Base-by-base conservation (phyloP, 495 filamentous ascomycete species). In the Aspergillus saccharolyticus region DNA sequence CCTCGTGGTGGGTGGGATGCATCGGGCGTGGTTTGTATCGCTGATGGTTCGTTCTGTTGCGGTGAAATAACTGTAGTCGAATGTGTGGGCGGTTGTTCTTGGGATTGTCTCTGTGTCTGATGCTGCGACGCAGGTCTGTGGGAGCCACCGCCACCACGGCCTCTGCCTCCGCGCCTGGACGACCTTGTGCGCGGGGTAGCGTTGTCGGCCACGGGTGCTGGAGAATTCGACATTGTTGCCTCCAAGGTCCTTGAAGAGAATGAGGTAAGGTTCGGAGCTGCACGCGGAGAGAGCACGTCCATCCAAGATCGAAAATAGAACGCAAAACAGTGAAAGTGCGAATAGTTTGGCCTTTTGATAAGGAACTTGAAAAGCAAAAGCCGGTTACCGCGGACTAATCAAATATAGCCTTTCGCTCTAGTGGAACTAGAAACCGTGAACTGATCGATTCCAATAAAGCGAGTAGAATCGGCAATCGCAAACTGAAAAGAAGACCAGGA, bases 91-190 rank as follows among this genome's bases (percentile, higher is more conserved):
- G 25, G 3, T 50, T 24, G 42, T 17, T 39, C 24, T 20, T 52
- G 18, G 9, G 20, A 33, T 20, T 54, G 53, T 21, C 47, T 50
- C 51, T 63, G 59, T 7, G 20, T 25, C 30, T 61, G 59, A 21
- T 51, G 18, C 42, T 58, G 60, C 10, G 56, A 44, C 28, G 45
- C 55, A 43, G 20, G 57, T 25, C 66, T 65, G 20, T 62, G 55
- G 57, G 62, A 58, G 51, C 67, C 66, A 42, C 66, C 63, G 52
- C 66, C 63, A 57, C 70, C 65, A 54, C 68, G 65, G 51, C 70
- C 71, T 57, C 70, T 65, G 54, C 66, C 65, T 62, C 71, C 67
- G 53, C 72, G 70, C 60, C 70, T 58, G 10, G 58, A 54, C 3
- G 65, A 52, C 45, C 65, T 65, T 6, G 70, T 59, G 9, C 70